Evolutionary conservation across 305 asterid genomes (phyloP), one percentile per base, ranked within the genome.

Genomic region (Coffea humblotiana): DNA sequence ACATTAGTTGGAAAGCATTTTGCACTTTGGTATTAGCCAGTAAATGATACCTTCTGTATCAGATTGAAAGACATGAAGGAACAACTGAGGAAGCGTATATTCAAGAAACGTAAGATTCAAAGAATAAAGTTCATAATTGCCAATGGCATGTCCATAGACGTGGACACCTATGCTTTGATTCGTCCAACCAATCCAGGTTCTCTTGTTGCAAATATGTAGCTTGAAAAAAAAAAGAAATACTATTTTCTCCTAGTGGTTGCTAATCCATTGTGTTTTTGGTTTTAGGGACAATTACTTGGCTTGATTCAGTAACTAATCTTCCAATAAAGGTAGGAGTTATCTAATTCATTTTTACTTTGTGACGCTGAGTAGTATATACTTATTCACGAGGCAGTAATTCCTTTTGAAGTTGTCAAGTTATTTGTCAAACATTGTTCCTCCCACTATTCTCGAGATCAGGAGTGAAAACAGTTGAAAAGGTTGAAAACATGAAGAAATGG

Each of bases 161-260:
- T 95, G 80, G 87, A 92, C 84, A 84, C 96, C 25, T 95, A 92
- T 80, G 99, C 99, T 82, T 83, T 95, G 82, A 92, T 95, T 78
- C 99, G 98, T 81, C 99, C 98, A 72, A 91, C 99, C 78, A 90
- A 86, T 85, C 93, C 96, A 80, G 98, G 99, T 92, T 81, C 80
- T 89, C 40, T 32, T 86, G 75, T 79, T 78, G 77, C 75, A 51
- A 81, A 25, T 74, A 47, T 73, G 70, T 58, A 72, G 72, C 82
- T 66, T 76, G 43, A 0, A 37, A 37, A 40, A 40, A 40, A 40
- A 40, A 27, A 27, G 32, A 32, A 32, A 61, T 78, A 81, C 56
- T 48, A 56, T 81, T 64, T 15, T 32, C 32, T 79, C 74, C 72
- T 43, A 71, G 77, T 51, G 77, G 78, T 81, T 75, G 52, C 76